Conservation (phyloP, 2,329 filamentous ascomycete species). For the Colletotrichum tamarilloi region DNA sequence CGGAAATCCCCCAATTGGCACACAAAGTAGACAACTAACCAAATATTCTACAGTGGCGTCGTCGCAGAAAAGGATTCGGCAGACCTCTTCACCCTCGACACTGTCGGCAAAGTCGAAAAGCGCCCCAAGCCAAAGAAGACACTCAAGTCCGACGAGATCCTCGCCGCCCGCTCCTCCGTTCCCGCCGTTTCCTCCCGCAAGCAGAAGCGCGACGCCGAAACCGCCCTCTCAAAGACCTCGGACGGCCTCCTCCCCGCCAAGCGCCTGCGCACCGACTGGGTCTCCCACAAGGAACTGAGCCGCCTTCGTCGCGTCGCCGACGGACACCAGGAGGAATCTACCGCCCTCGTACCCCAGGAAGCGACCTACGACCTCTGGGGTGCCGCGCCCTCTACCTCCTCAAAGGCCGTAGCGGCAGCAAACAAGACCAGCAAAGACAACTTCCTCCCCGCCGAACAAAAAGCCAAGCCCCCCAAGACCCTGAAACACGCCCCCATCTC, state of each 20-base stretch:
- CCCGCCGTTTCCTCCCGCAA: conserved; percentile 84
- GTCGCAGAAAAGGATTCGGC: conserved; percentile 84
- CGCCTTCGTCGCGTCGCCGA: conserved; percentile 84
- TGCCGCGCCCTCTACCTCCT: conserved; percentile 47
- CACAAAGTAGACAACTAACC: neutral
- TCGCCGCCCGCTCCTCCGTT: conserved; percentile 84
- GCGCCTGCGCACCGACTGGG: conserved; percentile 79
- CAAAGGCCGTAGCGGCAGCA: conserved; percentile 36
- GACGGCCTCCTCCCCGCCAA: conserved; percentile 82
- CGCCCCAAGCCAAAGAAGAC: conserved; percentile 77
- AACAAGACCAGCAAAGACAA: conserved; percentile 54
- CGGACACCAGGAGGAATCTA: conserved; percentile 65
- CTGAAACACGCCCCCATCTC: conserved; percentile 83
- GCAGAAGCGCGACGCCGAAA: conserved; percentile 54
- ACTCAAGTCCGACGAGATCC: conserved; percentile 91
- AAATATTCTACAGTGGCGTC: conserved; percentile 72
- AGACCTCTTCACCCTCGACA: conserved; percentile 88
- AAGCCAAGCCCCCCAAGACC: conserved; percentile 79
- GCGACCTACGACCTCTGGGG: conserved; percentile 85
- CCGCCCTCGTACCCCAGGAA: conserved; percentile 65
- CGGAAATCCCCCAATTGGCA: neutral
- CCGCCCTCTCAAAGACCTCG: conserved; percentile 68
- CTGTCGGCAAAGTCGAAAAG: conserved; percentile 74
- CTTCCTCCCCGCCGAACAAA: conserved; percentile 74
- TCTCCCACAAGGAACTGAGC: conserved; percentile 85